Evolutionary conservation across 2,329 filamentous ascomycete species (phyloP).

Genomic region (Zasmidium angulare): DNA sequence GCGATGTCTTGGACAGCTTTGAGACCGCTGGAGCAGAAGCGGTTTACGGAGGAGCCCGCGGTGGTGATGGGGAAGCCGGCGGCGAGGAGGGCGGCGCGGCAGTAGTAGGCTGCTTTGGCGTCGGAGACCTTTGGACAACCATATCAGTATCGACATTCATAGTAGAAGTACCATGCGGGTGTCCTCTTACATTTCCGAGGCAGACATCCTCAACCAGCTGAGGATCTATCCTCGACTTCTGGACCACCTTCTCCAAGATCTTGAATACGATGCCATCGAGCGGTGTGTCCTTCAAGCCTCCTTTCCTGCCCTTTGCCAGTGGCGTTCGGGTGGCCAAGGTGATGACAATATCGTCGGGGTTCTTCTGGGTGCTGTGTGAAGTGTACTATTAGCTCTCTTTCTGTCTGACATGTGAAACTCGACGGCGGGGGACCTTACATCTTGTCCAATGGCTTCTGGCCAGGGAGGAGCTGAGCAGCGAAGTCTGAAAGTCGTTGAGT

Average conservation of each 20-base stretch:
- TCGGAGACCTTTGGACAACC: slow-evolving; percentile 66
- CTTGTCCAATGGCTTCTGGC: slow-evolving; percentile 65
- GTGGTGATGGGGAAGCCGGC: slow-evolving; percentile 93
- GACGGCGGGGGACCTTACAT: slow-evolving; percentile 81
- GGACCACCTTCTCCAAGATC: slow-evolving; percentile 65
- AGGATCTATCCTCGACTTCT: slow-evolving; percentile 37
- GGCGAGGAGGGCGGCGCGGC: slow-evolving; percentile 82
- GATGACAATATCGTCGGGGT: slow-evolving; percentile 94
- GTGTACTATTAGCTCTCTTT: background rate
- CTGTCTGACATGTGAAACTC: background rate
- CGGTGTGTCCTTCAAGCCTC: slow-evolving; percentile 90
- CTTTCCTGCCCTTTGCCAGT: slow-evolving; percentile 84
- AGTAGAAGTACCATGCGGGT: slow-evolving; percentile 45
- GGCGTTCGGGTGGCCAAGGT: slow-evolving; percentile 90
- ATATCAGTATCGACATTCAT: slow-evolving; percentile 45
- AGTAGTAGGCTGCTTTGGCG: slow-evolving; percentile 82
- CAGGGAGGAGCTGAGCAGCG: slow-evolving; percentile 77
- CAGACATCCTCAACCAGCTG: slow-evolving; percentile 67
- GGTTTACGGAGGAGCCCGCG: slow-evolving; percentile 78
- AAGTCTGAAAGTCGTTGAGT: slow-evolving; percentile 84
- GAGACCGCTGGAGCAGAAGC: slow-evolving; percentile 95
- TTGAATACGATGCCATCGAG: slow-evolving; percentile 86
- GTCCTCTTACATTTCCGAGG: slow-evolving; percentile 72
- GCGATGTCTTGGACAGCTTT: slow-evolving; percentile 96
- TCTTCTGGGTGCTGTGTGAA: slow-evolving; percentile 51